Base-by-base conservation (phyloP, 139 green algal species). In the Limnomonas spitsbergensis region DNA sequence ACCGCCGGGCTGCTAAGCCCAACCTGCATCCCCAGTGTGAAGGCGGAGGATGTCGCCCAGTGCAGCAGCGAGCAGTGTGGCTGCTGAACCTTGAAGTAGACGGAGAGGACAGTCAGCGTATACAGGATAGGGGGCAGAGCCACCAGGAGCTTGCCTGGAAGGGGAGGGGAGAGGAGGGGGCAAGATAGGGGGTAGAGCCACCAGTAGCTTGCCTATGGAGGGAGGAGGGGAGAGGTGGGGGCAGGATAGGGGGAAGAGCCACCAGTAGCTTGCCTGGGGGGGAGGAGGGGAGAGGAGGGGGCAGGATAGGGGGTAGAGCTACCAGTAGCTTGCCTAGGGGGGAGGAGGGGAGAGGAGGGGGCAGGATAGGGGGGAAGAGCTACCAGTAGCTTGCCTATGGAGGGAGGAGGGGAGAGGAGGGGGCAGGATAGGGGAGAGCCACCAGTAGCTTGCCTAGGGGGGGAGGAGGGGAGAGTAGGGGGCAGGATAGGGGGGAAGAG, bases 1-100 rank as follows among this genome's bases (percentile, higher is more conserved):
- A 70, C 14, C 56, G 4, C 4, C n/a, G 56, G n/a, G n/a, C n/a
- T 70, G 7, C 29, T 7, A 7, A 70, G 56, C 27, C 56, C 56
- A 29, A 74, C 4, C 36, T 74, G 68, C 36, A 74, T 6, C 3
- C 35, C 36, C 29, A 74, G 68, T 31, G 90, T 88, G 70, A 88
- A 88, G 32, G 38, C 69, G 40, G 82, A 85, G 72, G 74, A 87
- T 2, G 83, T 77, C 2, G 81, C 36, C 92, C 92, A 96, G 80
- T 96, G 94, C 72, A 91, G 83, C 34, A 94, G 77, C 4, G 88
- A 82, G n/a, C 80, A 88, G 35, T 95, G 91, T 0, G 92, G 91
- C 40, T 92, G 78, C 73, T 93, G 86, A 54, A 94, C 54, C 53
- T 84, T 86, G 40, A 90, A 73, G 54, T 81, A 78, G 27, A 80